Evolutionary conservation across 1,284 basidiomycete species (phyloP), one percentile per base, ranked within the genome.

Genomic region (Cutaneotrichosporon cutaneum): DNA sequence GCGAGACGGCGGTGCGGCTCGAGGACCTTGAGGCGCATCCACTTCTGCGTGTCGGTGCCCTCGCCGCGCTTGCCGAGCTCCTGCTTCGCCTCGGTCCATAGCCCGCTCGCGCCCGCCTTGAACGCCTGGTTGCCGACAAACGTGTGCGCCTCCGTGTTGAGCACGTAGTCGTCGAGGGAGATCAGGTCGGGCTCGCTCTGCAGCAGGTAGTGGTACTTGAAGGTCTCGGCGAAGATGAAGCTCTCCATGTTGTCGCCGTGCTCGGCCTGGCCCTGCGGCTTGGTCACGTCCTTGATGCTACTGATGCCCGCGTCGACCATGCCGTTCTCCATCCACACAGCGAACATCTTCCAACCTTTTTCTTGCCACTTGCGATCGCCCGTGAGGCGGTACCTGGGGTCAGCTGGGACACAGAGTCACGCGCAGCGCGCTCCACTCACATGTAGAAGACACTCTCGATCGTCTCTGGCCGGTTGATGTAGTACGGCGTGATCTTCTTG

Each of bases 281-380:
- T 58, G 3, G 81, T 81, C 27, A 84, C 82, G 66, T 84, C 79
- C 11, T 66, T 56, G 51, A 84, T 69, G 42, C 76, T 73, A 24
- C 80, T 75, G 55, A 83, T 77, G 1, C 81, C 82, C 4, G 68
- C 73, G 1, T 71, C 71, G 13, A 77, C 77, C 58, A 71, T 77
- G 22, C 72, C 68, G n/a, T 67, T 62, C n/a, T 78, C 76, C 58
- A 83, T 80, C 84, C 84, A 85, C 10, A 77, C 78, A 6, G 79
- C 77, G 60, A 85, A 85, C 84, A 85, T 85, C 65, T 82, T 79
- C 84, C 84, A 85, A 4, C 84, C 84, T 44, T 81, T 77, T 59
- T 85, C 83, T 70, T 83, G 82, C 84, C 84, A 85, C 60, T 77
- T 77, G 7, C 72, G 70, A 70, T 85, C 83, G 22, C 84, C 84